Conservation (phyloP, 2,329 filamentous ascomycete species). For the Alternaria postmessia region DNA sequence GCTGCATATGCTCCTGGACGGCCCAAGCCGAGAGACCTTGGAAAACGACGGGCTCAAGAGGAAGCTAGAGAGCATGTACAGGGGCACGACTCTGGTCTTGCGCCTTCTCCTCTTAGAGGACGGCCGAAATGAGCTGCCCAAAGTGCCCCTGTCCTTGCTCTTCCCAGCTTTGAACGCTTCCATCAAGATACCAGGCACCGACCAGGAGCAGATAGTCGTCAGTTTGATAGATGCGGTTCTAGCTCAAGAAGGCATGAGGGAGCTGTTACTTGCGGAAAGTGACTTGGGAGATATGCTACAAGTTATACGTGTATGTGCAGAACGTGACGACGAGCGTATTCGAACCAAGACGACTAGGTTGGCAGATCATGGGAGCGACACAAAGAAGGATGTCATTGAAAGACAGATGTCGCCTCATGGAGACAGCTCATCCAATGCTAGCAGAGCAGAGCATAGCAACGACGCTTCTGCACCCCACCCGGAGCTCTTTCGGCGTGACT, state of each 20-base stretch:
- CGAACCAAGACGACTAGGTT: constrained; percentile 21
- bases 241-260: constrained; percentile 62
- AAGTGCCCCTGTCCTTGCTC: constrained; percentile 45
- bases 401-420: constrained; percentile 13
- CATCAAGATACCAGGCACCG: constrained; percentile 35
- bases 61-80: constrained; percentile 36
- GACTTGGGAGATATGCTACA: constrained; percentile 71
- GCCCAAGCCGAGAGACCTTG: constrained; percentile 30
- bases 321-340: constrained; percentile 41
- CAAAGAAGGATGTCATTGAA: constrained; percentile 51
- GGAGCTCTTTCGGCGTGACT: constrained; percentile 23
- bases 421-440: constrained; percentile 18
- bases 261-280: constrained; percentile 68
- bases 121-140: constrained; percentile 43
- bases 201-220: constrained; percentile 60
- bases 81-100: constrained; percentile 42
- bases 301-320: constrained; percentile 64
- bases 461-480: constrained; percentile 17
- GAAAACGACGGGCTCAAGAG: constrained; percentile 30
- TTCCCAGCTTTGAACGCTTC: constrained; percentile 46
- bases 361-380: constrained; percentile 48
- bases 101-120: constrained; percentile 45
- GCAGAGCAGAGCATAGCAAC: constrained; percentile 21
- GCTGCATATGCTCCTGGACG: constrained; percentile 61
- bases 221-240: constrained; percentile 52